phyloP scores from a whole-genome alignment of 2,329 filamentous ascomycete genomes.

The Venturia oleaginea region DNA sequence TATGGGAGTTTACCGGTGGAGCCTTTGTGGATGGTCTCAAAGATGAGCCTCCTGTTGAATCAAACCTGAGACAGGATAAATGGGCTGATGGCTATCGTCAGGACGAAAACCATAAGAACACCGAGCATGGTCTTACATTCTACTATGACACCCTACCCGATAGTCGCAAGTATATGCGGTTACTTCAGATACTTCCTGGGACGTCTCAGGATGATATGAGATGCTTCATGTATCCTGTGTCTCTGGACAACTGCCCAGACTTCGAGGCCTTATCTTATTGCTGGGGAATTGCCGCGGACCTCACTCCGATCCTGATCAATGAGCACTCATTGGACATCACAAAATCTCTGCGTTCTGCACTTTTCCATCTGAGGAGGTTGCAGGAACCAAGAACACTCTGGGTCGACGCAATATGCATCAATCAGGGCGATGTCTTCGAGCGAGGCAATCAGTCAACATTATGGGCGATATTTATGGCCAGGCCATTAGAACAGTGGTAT shows the following conservation, averaged over 20 bases:
- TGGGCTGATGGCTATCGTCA: not conserved
- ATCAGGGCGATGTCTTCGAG: conserved; percentile 12
- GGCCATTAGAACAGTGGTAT: not conserved
- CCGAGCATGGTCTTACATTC: not conserved
- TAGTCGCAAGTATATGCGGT: not conserved
- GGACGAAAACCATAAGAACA: not conserved
- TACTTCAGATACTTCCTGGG: conserved; percentile 6
- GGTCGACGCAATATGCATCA: conserved; percentile 14
- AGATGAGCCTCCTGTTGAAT: not conserved
- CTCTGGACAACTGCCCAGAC: not conserved
- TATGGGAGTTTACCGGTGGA: not conserved
- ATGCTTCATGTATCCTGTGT: not conserved
- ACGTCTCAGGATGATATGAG: not conserved
- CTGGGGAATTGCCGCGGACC: conserved; percentile 9
- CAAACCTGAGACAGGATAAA: not conserved
- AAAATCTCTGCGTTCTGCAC: conserved; percentile 10
- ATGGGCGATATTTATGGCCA: conserved; percentile 8
- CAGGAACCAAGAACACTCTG: conserved; percentile 7
- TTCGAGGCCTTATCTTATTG: conserved; percentile 14
- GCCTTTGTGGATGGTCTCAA: not conserved
- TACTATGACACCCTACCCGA: not conserved
- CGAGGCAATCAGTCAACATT: conserved; percentile 8
- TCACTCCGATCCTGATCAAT: not conserved
- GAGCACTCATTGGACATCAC: not conserved
- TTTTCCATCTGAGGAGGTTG: not conserved